These are phyloP conservation scores for Agrostemma githago DNA, from an alignment of 148 eudicot genomes.

Conservation along the genomic window DNA sequence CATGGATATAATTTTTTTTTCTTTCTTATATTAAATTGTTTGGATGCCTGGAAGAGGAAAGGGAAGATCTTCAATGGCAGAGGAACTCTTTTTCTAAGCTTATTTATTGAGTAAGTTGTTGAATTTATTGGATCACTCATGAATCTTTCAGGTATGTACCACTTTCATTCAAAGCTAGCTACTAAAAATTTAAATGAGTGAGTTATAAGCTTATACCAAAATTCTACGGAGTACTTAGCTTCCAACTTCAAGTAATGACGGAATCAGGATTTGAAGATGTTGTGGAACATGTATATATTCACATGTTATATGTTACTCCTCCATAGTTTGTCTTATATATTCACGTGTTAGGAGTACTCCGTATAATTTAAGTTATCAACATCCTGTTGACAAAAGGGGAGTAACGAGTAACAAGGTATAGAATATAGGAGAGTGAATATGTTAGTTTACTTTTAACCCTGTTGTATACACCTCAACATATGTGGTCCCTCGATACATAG, in stretches of 20 bases:
- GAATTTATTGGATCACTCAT: conserved; percentile 18
- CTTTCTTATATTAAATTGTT: conserved; percentile 6
- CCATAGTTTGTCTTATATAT: too few relatives aligned
- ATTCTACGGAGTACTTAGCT: too few relatives aligned
- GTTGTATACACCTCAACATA: too few relatives aligned
- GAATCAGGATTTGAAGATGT: neutral
- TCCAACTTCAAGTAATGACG: neutral
- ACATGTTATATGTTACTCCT: too few relatives aligned
- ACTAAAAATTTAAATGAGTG: too few relatives aligned
- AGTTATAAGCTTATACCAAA: neutral
- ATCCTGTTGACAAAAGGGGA: too few relatives aligned
- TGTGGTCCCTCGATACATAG: too few relatives aligned
- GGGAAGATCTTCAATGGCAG: conserved; percentile 11
- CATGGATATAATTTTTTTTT: neutral
- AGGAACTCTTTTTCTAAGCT: neutral
- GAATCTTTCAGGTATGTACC: conserved; percentile 9
- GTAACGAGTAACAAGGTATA: too few relatives aligned
- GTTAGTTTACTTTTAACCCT: too few relatives aligned
- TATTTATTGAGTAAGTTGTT: conserved; percentile 16
- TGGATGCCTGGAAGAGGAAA: conserved; percentile 15
- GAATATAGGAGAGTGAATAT: too few relatives aligned
- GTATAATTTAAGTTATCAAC: too few relatives aligned
- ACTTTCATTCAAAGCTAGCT: neutral
- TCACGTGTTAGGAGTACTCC: too few relatives aligned
- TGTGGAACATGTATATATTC: neutral